Percentiles rank a stretch among this genome's conserved stretches.
Conservation (phyloP, 768 basidiomycete species). For the Crepidotus variabilis region DNA sequence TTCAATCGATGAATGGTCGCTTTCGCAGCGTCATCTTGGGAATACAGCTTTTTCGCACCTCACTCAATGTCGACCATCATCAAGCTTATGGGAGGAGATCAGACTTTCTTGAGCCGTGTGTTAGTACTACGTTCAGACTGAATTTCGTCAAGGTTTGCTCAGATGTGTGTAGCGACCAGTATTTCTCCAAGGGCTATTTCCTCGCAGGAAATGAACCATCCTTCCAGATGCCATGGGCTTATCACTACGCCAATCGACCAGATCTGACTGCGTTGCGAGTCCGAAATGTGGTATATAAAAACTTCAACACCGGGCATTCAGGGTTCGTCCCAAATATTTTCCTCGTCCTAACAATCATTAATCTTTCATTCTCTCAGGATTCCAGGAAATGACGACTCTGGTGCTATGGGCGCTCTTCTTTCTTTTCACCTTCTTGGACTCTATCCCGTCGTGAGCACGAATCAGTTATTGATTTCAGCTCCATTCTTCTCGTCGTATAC, state of each 20-base stretch:
- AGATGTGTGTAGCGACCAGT: constrained; percentile 31
- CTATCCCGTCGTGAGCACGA: constrained; percentile 44
- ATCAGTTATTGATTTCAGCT: constrained; percentile 44
- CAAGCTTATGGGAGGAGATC: constrained; percentile 42
- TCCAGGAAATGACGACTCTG: constrained; percentile 51
- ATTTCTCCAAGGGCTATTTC: constrained; percentile 43
- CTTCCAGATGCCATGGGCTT: constrained; percentile 43
- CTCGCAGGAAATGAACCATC: constrained; percentile 48
- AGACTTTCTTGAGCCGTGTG: constrained; percentile 38
- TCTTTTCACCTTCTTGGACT: constrained; percentile 48
- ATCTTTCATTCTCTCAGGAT: constrained; percentile 24
- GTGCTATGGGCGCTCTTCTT: constrained; percentile 48
- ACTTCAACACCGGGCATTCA: constrained; percentile 42
- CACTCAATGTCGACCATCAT: constrained; percentile 47
- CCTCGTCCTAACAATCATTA: not conserved
- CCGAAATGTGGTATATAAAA: constrained; percentile 37
- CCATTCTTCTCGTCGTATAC: constrained; percentile 45
- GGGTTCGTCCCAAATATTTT: constrained; percentile 27
- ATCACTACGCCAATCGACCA: constrained; percentile 48
- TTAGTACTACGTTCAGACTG: constrained; percentile 16
- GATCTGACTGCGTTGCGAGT: constrained; percentile 45
- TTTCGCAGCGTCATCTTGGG: constrained; percentile 45
- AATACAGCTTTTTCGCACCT: constrained; percentile 50
- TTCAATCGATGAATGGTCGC: too few relatives aligned
- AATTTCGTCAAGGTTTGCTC: not conserved